Base-by-base conservation (phyloP, 306 rosid species). In the Quercus parvula region DNA sequence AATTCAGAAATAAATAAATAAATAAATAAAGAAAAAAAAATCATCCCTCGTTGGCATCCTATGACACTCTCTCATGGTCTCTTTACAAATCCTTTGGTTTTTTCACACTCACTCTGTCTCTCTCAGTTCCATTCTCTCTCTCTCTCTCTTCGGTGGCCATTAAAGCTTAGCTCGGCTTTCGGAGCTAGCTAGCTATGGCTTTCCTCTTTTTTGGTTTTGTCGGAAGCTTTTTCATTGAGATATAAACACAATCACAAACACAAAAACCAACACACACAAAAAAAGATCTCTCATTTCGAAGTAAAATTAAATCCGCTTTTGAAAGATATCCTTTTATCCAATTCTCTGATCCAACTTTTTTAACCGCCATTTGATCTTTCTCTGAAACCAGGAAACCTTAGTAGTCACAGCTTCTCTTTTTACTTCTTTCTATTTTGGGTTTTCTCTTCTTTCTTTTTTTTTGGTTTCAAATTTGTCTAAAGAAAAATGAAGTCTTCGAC, bases 401-500 rank as follows among this genome's bases (percentile, higher is more conserved):
- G 2, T 22, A 77, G 83, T 78, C 67, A 71, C n/a, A 77, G 75
- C 51, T 82, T 17, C 62, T 38, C n/a, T 68, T 77, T 41, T 8
- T 41, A 41, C 46, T 41, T 8, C 46, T 41, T 41, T 41, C 46
- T 41, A 41, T 41, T 41, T 41, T 41, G 46, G 46, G 46, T 41
- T 41, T 41, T 8, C 12, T 41, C 8, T 41, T 41, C 1, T 8
- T 41, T 7, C 0, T 38, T 6, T 68, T 30, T 59, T 15, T 74
- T 63, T 58, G 72, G 31, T 31, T 18, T 78, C 17, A 49, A 10
- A 11, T 49, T 49, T 49, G 54, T 49, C 15, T 49, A 49, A 13
- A 49, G 35, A 71, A 73, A 76, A 25, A 91, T 96, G 99, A 91
- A 82, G 83, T 75, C 97, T 71, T 93, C 96, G 49, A 82, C 85